A percentile compares a stretch with the other conserved stretches of the same genome.
Conservation (phyloP, 1,284 basidiomycete genomes). For the Athelia psychrophila region DNA sequence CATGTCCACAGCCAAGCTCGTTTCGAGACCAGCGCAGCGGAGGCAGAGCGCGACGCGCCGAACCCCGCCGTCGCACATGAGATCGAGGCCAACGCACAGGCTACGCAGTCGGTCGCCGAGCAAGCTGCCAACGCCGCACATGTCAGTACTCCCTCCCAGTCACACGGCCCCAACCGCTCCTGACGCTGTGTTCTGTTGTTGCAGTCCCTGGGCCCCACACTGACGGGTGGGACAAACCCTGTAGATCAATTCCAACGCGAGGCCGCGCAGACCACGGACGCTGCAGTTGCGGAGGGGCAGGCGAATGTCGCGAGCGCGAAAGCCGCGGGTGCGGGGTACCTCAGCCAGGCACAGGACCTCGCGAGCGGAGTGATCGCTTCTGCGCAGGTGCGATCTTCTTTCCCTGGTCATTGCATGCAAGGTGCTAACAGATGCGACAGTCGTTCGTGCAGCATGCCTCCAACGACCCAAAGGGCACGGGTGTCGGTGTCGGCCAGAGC, state of each 20-base stretch:
- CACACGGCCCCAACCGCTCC: not conserved
- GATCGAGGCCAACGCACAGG: constrained; percentile 41
- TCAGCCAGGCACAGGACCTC: constrained; percentile 50
- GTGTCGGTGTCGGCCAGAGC: constrained; percentile 27
- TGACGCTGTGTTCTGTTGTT: not conserved
- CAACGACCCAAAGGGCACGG: constrained; percentile 13
- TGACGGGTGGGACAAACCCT: constrained; percentile 40
- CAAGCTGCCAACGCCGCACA: constrained; percentile 47
- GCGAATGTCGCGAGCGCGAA: constrained; percentile 43
- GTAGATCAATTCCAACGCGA: constrained; percentile 41
- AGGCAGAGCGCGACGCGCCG: constrained; percentile 46
- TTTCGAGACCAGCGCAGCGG: constrained; percentile 48
- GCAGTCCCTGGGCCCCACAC: constrained; percentile 41
- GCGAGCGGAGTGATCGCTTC: constrained; percentile 44
- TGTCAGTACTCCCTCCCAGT: constrained; percentile 28
- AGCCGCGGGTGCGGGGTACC: constrained; percentile 40
- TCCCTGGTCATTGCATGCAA: not conserved
- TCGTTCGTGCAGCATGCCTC: constrained; percentile 8
- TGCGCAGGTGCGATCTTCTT: constrained; percentile 41
- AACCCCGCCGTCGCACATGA: constrained; percentile 34
- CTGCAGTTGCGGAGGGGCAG: constrained; percentile 54
- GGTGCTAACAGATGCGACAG: not conserved
- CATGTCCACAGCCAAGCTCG: constrained; percentile 20
- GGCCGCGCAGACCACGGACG: constrained; percentile 40
- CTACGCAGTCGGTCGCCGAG: constrained; percentile 41